Base-by-base conservation (phyloP, 2,329 filamentous ascomycete species). In the Paecilomyces sp. region DNA sequence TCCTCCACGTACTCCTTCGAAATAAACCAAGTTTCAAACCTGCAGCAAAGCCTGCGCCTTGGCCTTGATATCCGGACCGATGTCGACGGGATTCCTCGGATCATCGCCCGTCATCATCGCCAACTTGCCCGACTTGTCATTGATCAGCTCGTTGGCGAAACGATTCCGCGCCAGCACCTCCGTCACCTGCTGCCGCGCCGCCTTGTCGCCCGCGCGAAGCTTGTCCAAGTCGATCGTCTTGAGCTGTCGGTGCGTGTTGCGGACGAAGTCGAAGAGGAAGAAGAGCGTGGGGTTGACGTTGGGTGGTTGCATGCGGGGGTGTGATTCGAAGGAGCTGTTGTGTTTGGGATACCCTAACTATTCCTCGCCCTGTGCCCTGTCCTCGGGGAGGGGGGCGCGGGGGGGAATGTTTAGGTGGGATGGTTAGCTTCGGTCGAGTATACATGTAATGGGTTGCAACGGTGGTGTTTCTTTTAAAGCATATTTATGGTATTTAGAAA, bases 221-320 rank as follows among this genome's bases (percentile, higher is more conserved):
- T 70, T 69, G 1, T 62, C 53, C 13, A 60, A 15, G 57, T 74
- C 67, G 47, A 73, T 61, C 8, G 41, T 34, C 52, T 66, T 60
- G 2, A 74, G 62, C 47, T 62, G 57, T 30, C 60, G 85, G 71
- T 89, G 86, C 61, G 89, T 83, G 71, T 90, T 88, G 58, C 86
- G 85, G 58, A 90, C 74, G 68, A 90, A 90, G 73, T 90, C 84
- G 50, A 87, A 73, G 60, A 87, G 78, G 69, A 88, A 88, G 61
- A 70, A 69, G 31, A 70, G 51, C 8, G 72, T 68, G 25, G 71
- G 67, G 59, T 71, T 61, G 11, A 67, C 60, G 61, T 58, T 64
- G 13, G 67, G 62, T 31, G 71, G 71, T 64, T 70, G 69, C 68
- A 68, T 73, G 63, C 65, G 57, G 3, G 71, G 71, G 60, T 72